Evolutionary conservation across 192 early-diverging fungal species (phyloP), one percentile per base, ranked within the genome.

Genomic region (Helicostylum pulchrum): DNA sequence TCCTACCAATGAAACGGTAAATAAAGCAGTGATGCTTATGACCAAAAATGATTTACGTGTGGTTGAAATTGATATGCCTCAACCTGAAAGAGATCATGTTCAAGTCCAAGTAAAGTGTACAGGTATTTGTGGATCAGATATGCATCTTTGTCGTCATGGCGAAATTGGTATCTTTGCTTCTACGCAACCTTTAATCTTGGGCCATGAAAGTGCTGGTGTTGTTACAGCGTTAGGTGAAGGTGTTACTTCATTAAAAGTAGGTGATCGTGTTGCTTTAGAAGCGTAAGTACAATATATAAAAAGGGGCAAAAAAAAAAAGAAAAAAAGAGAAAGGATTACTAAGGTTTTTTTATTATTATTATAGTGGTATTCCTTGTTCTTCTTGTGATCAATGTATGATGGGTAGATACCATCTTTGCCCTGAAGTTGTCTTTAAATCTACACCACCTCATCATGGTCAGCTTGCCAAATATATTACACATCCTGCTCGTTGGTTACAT

Each of bases 211-310:
- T 42, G 47, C 55, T 60, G 76, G 76, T 32, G 58, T 71, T 45
- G 68, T 77, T 0, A 72, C 68, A 12, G 62, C 71, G 15, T 6
- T 77, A 19, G 76, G 76, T 7, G 59, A 70, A 50, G 70, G 65
- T 17, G 70, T 77, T 44, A 72, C 30, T 8, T 54, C 32, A 23
- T 52, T 77, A 7, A 71, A 77, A 39, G 58, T 75, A 50, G 76
- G 76, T 20, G 76, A 77, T 53, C 63, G 64, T 31, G 76, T 77
- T 31, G 72, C 68, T 21, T 54, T 77, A 17, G 76, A 77, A 66
- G 62, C 75, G 60, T 71, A 71, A 71, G 61, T 65, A 43, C 26
- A 26, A 26, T 26, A 44, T 55, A 42, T 4, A 36, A 9, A 64
- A 53, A 44, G 11, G 11, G 32, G 14, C n/a, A n/a, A n/a, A n/a